These are phyloP conservation scores for Sparassis latifolia DNA, from an alignment of 1,284 basidiomycete species.

Conservation along the genomic window DNA sequence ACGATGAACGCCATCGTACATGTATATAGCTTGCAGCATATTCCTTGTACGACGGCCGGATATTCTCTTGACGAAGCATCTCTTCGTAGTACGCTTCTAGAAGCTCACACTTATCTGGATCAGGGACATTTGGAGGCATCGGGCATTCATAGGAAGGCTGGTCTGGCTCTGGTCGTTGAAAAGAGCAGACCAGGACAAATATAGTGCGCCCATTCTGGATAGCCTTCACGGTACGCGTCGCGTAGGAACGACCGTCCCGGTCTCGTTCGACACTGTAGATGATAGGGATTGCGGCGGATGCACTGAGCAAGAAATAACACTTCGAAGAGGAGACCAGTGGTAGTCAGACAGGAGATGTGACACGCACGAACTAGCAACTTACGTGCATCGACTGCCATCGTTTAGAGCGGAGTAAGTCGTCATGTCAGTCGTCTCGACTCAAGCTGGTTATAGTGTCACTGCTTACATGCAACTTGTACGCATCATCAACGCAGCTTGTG, in stretches of 20 bases:
- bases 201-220: slow-evolving; percentile 71
- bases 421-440: neutral
- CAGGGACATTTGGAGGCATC: slow-evolving; percentile 50
- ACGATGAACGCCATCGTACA: slow-evolving; percentile 3
- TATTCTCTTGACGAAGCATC: slow-evolving; percentile 8
- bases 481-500: slow-evolving; percentile 62
- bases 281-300: slow-evolving; percentile 72
- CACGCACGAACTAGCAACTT: slow-evolving; percentile 20
- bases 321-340: slow-evolving; percentile 22
- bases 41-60: slow-evolving; percentile 13
- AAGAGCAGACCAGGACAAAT: slow-evolving; percentile 84
- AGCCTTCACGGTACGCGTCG: slow-evolving; percentile 70
- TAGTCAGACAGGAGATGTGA: neutral
- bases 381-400: slow-evolving; percentile 62
- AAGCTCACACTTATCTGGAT: slow-evolving; percentile 61
- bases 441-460: neutral
- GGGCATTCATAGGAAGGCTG: slow-evolving; percentile 62
- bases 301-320: slow-evolving; percentile 81
- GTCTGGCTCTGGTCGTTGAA: slow-evolving; percentile 74
- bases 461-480: slow-evolving; percentile 70
- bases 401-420: neutral
- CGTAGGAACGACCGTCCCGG: slow-evolving; percentile 74
- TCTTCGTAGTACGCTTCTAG: slow-evolving; percentile 36
- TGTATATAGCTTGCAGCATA: slow-evolving; percentile 14
- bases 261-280: slow-evolving; percentile 83